These are phyloP conservation scores for Dicorynia guianensis DNA, from an alignment of 306 rosid genomes.

Conservation along the genomic window DNA sequence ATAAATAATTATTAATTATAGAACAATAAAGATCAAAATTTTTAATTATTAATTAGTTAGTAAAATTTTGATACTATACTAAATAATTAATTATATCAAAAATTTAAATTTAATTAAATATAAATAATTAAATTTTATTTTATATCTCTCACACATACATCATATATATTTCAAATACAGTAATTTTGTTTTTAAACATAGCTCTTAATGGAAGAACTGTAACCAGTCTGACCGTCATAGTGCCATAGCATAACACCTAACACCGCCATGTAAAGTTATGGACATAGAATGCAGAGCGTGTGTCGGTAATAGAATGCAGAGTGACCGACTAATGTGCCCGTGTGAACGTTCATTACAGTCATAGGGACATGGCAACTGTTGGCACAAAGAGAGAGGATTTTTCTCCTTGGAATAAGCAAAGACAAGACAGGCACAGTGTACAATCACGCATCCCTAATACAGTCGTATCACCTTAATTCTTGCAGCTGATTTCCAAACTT, in stretches of 20 bases:
- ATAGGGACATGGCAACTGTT: conserved; percentile 25
- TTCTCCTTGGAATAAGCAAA: conserved; percentile 35
- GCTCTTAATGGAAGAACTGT: neutral
- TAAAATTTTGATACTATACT: too few species aligned
- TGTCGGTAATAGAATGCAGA: conserved; percentile 2
- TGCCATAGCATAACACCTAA: conserved; percentile 46
- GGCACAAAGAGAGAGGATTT: conserved; percentile 20
- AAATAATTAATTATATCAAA: too few species aligned
- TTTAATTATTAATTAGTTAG: too few species aligned
- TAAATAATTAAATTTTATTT: too few species aligned
- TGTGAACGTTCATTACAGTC: conserved; percentile 3
- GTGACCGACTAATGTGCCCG: neutral
- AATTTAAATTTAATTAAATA: too few species aligned
- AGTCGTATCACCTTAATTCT: conserved; percentile 43
- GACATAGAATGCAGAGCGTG: too few species aligned
- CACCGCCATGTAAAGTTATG: too few species aligned
- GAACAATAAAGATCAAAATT: too few species aligned
- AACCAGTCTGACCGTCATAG: conserved; percentile 19
- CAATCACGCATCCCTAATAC: too few species aligned
- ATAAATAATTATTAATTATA: too few species aligned
- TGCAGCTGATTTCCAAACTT: conserved; percentile 37
- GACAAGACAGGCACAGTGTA: conserved; percentile 58
- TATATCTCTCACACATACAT: too few species aligned
- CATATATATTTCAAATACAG: neutral
- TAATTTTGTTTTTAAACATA: neutral